Evolutionary conservation across 805 yeast species (phyloP).

Genomic region (Candida morakotiae): DNA sequence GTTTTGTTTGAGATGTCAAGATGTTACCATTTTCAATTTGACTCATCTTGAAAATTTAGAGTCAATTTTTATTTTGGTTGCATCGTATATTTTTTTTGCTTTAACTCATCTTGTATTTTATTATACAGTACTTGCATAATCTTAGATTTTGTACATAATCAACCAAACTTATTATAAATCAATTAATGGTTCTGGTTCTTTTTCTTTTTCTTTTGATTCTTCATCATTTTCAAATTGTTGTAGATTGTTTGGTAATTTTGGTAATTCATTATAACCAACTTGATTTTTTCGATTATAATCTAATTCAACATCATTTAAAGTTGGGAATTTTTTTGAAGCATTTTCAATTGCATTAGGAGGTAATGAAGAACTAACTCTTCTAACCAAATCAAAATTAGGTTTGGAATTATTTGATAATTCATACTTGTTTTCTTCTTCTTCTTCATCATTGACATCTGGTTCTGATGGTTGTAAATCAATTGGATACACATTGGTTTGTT

Average conservation of each 20-base stretch:
- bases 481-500: constrained; percentile 3
- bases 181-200: constrained; percentile 32
- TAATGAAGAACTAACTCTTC: constrained; percentile 10
- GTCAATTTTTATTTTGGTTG: no score
- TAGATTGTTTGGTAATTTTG: constrained; percentile 6
- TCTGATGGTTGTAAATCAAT: constrained; percentile 8
- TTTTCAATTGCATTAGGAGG: constrained; percentile 11
- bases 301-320: constrained; percentile 10
- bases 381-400: not conserved
- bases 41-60: no score
- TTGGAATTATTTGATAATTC: constrained; percentile 6
- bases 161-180: constrained; percentile 27
- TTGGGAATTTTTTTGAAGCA: constrained; percentile 10
- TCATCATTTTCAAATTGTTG: constrained; percentile 3
- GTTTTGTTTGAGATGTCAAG: no score
- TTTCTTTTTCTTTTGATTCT: constrained; percentile 2
- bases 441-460: constrained; percentile 9
- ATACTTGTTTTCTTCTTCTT: constrained; percentile 6
- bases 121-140: constrained; percentile 1
- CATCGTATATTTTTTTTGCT: not conserved
- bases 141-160: not conserved
- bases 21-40: no score
- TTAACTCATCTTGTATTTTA: not conserved
- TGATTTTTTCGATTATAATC: constrained; percentile 1
- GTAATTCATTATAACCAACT: constrained; percentile 3